Evolutionary conservation across 2,329 filamentous ascomycete species (phyloP), one percentile per base, ranked within the genome.

Genomic region (Diaporthe citri): DNA sequence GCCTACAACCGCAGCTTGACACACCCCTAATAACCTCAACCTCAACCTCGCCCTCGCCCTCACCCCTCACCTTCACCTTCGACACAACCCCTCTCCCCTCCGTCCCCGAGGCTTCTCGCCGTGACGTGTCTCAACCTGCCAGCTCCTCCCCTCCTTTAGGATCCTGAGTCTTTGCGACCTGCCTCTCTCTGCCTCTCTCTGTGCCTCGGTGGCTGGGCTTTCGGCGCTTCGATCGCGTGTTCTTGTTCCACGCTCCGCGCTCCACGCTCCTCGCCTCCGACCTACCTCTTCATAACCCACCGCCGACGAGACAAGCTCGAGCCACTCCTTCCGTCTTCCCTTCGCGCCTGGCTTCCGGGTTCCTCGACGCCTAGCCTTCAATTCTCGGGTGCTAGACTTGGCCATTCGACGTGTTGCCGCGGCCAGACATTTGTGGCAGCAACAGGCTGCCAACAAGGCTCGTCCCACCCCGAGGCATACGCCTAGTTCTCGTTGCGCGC

Each of bases 291-390:
- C 34, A 48, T 72, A 52, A 31, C 31, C 56, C 22, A 52, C 60
- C 56, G 64, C 31, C 55, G 48, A 62, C 56, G 67, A 67, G 74
- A 75, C 74, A 75, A 75, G 71, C 74, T 75, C 74, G 74, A 75
- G 72, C 59, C 74, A 59, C 73, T 75, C 74, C 41, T 75, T 75
- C 57, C 36, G 41, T 36, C 56, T 67, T 51, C 62, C 41, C 55
- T 64, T 51, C 48, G 25, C n/a, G 34, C 34, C 36, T 39, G 34
- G 46, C 70, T 46, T 62, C 46, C 46, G n/a, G 57, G 71, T 41
- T 36, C 48, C 20, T 43, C 46, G 59, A 72, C 57, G 31, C 20
- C 57, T 28, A 25, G 31, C n/a, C 51, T 34, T 36, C 46, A 31
- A 31, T 25, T 17, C 36, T 20, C 8, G 17, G 15, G 57, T 43